phyloP scores from a whole-genome alignment of 257 asterid genomes.

The Dorcoceras hygrometricum region DNA sequence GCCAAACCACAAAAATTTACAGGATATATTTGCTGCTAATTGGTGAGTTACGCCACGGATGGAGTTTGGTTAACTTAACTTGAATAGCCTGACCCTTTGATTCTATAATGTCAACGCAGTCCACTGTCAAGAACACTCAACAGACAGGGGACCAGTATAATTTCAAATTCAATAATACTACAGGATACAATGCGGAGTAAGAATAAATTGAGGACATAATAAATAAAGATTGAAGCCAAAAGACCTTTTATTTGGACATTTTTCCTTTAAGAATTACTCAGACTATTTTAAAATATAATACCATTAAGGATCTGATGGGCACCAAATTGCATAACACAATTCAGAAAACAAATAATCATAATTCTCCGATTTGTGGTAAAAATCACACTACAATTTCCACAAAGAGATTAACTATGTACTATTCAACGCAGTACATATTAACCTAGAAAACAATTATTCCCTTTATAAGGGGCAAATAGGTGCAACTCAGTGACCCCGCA shows the following conservation, averaged over 20 bases:
- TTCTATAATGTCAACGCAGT: neutral
- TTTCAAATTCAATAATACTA: neutral
- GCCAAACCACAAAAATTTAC: neutral
- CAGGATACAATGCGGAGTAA: neutral
- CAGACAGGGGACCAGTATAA: neutral
- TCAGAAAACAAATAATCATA: neutral
- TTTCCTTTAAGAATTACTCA: neutral
- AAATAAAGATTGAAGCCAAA: neutral
- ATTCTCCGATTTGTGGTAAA: neutral
- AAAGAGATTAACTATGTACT: neutral
- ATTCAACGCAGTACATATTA: too few species aligned
- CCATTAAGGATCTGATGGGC: neutral
- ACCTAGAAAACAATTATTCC: neutral
- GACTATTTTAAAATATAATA: neutral
- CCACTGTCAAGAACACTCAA: neutral
- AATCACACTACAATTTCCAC: neutral
- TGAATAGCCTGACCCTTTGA: neutral
- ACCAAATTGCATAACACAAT: neutral
- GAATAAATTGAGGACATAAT: neutral
- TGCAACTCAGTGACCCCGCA: neutral
- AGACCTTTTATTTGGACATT: neutral
- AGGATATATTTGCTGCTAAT: neutral
- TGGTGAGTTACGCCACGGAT: neutral
- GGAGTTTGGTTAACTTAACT: neutral
- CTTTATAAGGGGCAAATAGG: neutral